Conservation (phyloP, 805 yeast genomes). For the Wickerhamomyces alni region DNA sequence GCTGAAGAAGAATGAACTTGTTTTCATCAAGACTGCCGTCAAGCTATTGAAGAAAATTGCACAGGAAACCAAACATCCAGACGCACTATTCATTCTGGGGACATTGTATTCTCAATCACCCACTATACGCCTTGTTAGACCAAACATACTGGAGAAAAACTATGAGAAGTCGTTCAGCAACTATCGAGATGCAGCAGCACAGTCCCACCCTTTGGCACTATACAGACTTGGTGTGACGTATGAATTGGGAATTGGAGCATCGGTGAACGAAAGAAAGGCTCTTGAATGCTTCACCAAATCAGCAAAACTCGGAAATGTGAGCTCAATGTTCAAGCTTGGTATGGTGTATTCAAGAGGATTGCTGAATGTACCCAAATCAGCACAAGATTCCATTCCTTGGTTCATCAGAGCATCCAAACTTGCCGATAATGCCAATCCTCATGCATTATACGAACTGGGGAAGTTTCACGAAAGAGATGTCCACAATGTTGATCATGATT, state of each 20-base stretch:
- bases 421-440: conserved; percentile 41
- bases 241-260: conserved; percentile 58
- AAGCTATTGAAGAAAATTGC: conserved; percentile 55
- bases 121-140: conserved; percentile 35
- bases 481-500: conserved; percentile 25
- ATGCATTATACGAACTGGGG: conserved; percentile 54
- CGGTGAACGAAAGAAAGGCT: conserved; percentile 40
- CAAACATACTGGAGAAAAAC: conserved; percentile 45
- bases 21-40: conserved; percentile 50
- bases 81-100: conserved; percentile 55
- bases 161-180: conserved; percentile 55
- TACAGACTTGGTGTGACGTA: conserved; percentile 67
- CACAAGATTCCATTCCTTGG: conserved; percentile 44
- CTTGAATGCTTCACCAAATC: conserved; percentile 51
- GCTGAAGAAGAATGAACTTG: conserved; percentile 44
- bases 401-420: conserved; percentile 40
- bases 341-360: conserved; percentile 51
- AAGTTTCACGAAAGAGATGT: conserved; percentile 44
- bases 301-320: conserved; percentile 53
- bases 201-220: conserved; percentile 52
- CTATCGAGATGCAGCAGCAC: conserved; percentile 53
- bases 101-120: conserved; percentile 55
- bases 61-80: conserved; percentile 42
- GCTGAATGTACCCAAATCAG: conserved; percentile 32
- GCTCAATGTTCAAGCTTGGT: conserved; percentile 72